Base-by-base conservation (phyloP, 345 rosid genomes). In the Gossypium bickii region DNA sequence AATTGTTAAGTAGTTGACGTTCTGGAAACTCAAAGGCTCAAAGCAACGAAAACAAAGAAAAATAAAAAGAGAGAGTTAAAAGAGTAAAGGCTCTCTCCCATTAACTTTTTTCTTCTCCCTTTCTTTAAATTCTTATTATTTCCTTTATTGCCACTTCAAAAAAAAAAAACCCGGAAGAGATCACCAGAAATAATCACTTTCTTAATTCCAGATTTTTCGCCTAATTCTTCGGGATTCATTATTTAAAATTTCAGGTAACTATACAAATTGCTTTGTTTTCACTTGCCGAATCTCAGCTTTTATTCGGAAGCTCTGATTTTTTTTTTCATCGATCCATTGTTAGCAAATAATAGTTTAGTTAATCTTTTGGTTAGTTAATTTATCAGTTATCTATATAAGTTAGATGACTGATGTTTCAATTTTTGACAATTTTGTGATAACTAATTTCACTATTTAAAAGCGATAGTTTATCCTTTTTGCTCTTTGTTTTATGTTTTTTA, bases 151-250 rank as follows among this genome's bases (percentile, higher is more conserved):
- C 41, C 41, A 34, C 7, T 5, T 1, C n/a, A n/a, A 0, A 0
- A 34, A 34, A 5, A 34, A 34, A 34, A 63, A 22, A 74, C 34
- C 41, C 60, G 24, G 27, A 63, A 74, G 74, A 17, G 10, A 44
- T 45, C 12, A 45, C 71, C 51, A 10, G 29, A 22, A 27, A 16
- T 2, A 17, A 52, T 51, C 9, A 10, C 73, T 52, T 69, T 69
- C 59, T 10, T 69, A 16, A 52, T 51, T 9, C 60, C 51, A 27
- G 27, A 53, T 34, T 75, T 45, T 18, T 72, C 55, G 38, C 78
- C 63, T 15, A 55, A 43, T 52, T 66, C 72, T 15, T 62, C 15
- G 64, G 55, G 38, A 22, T 52, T 51, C 44, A 18, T 49, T 16
- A 27, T 27, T 52, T 25, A 17, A 51, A 24, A 15, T 49, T 68